Conservation (phyloP, 169 alveolate species). For the Cryptosporidium felis region DNA sequence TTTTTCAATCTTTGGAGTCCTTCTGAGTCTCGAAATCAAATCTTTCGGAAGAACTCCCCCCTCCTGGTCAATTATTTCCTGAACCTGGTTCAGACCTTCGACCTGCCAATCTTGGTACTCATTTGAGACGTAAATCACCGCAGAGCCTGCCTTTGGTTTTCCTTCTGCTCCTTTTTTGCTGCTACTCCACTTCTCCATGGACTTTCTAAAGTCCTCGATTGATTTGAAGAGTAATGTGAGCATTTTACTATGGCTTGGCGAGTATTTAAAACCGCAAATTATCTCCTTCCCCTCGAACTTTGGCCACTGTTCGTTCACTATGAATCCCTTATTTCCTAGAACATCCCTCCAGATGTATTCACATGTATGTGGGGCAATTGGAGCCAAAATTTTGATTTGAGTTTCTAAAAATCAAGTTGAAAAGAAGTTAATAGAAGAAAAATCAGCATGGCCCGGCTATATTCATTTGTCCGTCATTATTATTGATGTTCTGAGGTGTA, state of each 20-base stretch:
- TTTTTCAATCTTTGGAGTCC: constrained; percentile 35
- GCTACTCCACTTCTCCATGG: constrained; percentile 54
- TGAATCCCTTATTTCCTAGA: constrained; percentile 77
- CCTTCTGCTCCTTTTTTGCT: constrained; percentile 11
- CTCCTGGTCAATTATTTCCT: constrained; percentile 15
- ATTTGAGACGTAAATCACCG: constrained; percentile 41
- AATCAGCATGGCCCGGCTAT: no score
- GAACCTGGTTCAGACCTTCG: constrained; percentile 48
- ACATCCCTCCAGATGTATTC: constrained; percentile 89
- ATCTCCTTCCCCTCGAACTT: constrained; percentile 65
- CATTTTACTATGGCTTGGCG: constrained; percentile 25
- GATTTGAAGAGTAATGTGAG: constrained; percentile 36
- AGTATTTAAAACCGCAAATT: neutral
- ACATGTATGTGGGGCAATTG: constrained; percentile 90
- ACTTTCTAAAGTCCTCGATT: constrained; percentile 49
- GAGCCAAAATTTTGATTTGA: constrained; percentile 82
- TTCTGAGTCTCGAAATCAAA: constrained; percentile 22
- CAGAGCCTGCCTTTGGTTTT: constrained; percentile 1
- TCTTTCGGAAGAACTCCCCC: constrained; percentile 63
- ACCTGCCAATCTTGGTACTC: constrained; percentile 63
- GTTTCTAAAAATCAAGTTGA: constrained; percentile 78
- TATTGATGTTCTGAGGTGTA: no score
- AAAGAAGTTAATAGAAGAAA: no score
- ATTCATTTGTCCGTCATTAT: no score
- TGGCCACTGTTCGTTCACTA: constrained; percentile 86